These are phyloP conservation scores for Stenogyne calaminthoides DNA, from an alignment of 305 asterid species.

Conservation along the genomic window DNA sequence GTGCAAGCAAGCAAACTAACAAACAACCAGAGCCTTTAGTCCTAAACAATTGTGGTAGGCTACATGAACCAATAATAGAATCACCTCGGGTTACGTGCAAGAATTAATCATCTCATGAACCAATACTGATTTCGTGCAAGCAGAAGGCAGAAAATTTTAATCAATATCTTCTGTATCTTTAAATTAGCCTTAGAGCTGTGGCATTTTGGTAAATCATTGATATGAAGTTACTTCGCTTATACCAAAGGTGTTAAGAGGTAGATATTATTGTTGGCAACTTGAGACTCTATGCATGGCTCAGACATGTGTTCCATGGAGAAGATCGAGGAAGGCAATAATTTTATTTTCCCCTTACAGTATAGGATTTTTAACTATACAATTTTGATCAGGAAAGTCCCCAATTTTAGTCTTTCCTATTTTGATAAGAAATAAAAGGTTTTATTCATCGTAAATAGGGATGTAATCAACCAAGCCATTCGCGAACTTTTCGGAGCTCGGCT, in stretches of 20 bases:
- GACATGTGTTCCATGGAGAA: conserved; percentile 2
- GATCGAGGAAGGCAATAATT: background rate
- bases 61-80: too few species aligned
- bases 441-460: too few species aligned
- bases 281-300: background rate
- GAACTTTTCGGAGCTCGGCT: too few species aligned
- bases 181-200: background rate
- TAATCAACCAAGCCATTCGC: too few species aligned
- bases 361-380: conserved; percentile 4
- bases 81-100: too few species aligned
- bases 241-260: conserved; percentile 3
- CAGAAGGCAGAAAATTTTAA: background rate
- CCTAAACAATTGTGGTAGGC: too few species aligned
- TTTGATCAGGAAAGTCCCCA: background rate
- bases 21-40: too few species aligned
- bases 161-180: background rate
- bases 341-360: background rate
- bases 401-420: background rate
- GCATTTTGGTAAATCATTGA: conserved; percentile 4
- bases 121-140: background rate
- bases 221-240: background rate
- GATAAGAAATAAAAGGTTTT: background rate
- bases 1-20: background rate
- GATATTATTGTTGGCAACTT: background rate
- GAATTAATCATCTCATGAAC: too few species aligned